Percentiles rank a stretch among this genome's conserved stretches.
phyloP scores from a whole-genome alignment of 1,139 yeast genomes.

The Hansenula sp. region DNA sequence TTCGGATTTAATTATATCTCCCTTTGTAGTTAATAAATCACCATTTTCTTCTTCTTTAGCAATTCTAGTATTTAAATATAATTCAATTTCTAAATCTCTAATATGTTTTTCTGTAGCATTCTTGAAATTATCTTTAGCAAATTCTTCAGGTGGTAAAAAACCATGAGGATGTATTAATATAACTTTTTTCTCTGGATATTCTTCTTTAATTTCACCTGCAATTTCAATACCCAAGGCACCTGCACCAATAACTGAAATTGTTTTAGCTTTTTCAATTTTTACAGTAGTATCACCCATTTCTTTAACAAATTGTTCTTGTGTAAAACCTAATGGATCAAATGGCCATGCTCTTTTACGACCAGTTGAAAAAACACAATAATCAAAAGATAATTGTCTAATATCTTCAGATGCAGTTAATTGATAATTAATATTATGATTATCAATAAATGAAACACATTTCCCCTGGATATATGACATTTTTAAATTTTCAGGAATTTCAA shows the following conservation, averaged over 20 bases:
- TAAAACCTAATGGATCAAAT: constrained; percentile 39
- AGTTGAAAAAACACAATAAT: constrained; percentile 43
- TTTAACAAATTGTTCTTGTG: constrained; percentile 19
- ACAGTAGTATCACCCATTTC: constrained; percentile 25
- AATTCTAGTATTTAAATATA: constrained; percentile 18
- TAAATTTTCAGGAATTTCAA: constrained; percentile 15
- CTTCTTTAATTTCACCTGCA: constrained; percentile 26
- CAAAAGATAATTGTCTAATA: constrained; percentile 35
- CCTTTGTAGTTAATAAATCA: constrained; percentile 18
- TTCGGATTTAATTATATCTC: constrained; percentile 44
- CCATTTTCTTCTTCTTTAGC: constrained; percentile 17
- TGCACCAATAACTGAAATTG: constrained; percentile 25
- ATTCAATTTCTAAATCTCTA: constrained; percentile 31
- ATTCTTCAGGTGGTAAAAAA: constrained; percentile 17
- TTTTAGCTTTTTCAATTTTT: constrained; percentile 16
- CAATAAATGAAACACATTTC: constrained; percentile 30
- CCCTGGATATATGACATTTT: constrained; percentile 37
- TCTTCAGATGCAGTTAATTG: constrained; percentile 10
- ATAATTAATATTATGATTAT: constrained; percentile 23
- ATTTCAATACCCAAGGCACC: constrained; percentile 29
- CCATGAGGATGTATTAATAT: constrained; percentile 24
- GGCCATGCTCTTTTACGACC: constrained; percentile 55
- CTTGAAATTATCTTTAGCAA: constrained; percentile 15
- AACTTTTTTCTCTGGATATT: constrained; percentile 21
- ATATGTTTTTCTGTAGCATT: constrained; percentile 34